These are phyloP conservation scores for Cardamine resedifolia DNA, from an alignment of 345 rosid genomes.

Conservation along the genomic window DNA sequence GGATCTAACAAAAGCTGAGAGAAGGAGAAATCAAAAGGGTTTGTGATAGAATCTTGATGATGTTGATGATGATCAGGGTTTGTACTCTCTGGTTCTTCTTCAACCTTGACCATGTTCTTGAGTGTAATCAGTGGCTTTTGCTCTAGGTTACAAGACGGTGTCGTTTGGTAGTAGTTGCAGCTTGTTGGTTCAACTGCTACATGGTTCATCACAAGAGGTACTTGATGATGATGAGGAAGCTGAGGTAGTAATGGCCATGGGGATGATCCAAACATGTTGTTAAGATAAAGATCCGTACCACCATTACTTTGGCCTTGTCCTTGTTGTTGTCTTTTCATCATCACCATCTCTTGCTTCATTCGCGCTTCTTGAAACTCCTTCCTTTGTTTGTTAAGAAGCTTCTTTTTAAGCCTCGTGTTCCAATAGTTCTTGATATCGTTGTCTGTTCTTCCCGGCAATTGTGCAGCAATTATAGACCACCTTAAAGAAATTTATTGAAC, in stretches of 20 bases:
- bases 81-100: conserved; percentile 29
- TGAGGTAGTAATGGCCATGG: conserved; percentile 45
- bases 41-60: conserved; percentile 30
- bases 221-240: conserved; percentile 35
- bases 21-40: conserved; percentile 41
- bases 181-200: conserved; percentile 33
- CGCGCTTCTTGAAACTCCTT: conserved; percentile 49
- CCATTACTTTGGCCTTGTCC: conserved; percentile 32
- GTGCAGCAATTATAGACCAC: conserved; percentile 89
- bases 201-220: conserved; percentile 26
- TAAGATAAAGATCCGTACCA: conserved; percentile 31
- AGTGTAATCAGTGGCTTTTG: conserved; percentile 32
- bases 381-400: conserved; percentile 65
- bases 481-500: conserved; percentile 30
- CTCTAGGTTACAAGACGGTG: conserved; percentile 22
- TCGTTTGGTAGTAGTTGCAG: conserved; percentile 25
- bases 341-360: conserved; percentile 49
- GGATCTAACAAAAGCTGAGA: conserved; percentile 39
- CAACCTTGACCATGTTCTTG: conserved; percentile 38
- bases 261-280: conserved; percentile 43
- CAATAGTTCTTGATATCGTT: conserved; percentile 83
- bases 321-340: conserved; percentile 44
- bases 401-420: conserved; percentile 82
- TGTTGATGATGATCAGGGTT: conserved; percentile 17
- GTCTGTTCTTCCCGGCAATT: conserved; percentile 78